Base-by-base conservation (phyloP, 257 asterid species). In the Lithospermum erythrorhizon region DNA sequence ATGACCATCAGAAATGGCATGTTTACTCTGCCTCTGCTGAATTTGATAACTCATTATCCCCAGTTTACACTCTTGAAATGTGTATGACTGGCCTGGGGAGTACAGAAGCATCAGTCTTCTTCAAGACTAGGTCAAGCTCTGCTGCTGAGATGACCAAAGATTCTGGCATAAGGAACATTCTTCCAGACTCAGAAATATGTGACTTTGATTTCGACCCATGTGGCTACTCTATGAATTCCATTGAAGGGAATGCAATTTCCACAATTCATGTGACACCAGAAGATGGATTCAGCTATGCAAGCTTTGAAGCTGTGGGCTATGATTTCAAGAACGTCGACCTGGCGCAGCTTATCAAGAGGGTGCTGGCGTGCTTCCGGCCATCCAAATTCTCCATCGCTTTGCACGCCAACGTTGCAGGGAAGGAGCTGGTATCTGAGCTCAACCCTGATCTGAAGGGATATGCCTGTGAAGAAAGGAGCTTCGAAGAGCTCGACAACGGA, bases 231-330 rank as follows among this genome's bases (percentile, higher is more conserved):
- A 88, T 88, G 95, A 88, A 88, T 27, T 78, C 94, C 0, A 71
- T 83, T 1, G 94, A 88, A 65, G 85, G 85, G 1, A 69, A 65
- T 0, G 88, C 94, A 9, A 61, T 88, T 17, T 86, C 95, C 2
- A 86, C 87, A 0, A 88, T 85, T 55, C 96, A 85, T 1, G 80
- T 85, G 53, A 88, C 96, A 0, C 96, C 95, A 0, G 94, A 88
- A 64, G 90, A 88, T 67, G 95, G 94, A 11, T 88, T 88, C 81
- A 88, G 95, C 76, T 88, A 88, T 45, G 95, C 95, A 4, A 88
- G 96, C 30, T 85, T 88, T 41, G 96, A 88, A 67, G 75, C 94
- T 2, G 85, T 77, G 21, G 96, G 95, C 9, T 88, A 88, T 59
- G 85, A 83, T 59, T 80, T 88, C 30, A 76, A 69, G 47, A 64